Conservation (phyloP, 129 eudicot species). For the Ambrosia artemisiifolia region DNA sequence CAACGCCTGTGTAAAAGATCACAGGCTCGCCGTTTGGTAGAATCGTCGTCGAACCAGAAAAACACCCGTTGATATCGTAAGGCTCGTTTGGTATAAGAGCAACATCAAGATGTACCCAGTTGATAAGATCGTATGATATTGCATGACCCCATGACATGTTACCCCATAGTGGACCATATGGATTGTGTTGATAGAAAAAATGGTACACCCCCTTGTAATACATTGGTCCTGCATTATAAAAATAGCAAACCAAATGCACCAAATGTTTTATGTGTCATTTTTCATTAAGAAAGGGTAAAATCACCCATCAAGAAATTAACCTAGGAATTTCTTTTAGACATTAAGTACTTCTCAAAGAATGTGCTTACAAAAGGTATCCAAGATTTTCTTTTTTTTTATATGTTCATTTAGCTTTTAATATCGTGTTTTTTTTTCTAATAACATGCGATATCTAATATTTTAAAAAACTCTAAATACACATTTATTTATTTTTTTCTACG, state of each 20-base stretch:
- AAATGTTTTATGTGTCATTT: background rate
- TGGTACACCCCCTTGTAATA: slow-evolving; percentile 62
- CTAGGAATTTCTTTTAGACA: background rate
- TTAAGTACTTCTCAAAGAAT: no score
- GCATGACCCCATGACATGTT: slow-evolving; percentile 72
- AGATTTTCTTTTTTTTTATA: no score
- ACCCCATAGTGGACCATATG: slow-evolving; percentile 53
- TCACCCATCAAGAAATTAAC: background rate
- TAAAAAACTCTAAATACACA: no score
- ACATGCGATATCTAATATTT: no score
- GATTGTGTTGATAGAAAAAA: slow-evolving; percentile 73
- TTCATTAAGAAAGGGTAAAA: background rate
- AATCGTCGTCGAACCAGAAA: slow-evolving; percentile 63
- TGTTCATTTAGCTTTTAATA: no score
- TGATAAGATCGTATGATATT: slow-evolving; percentile 53
- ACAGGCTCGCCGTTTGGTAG: slow-evolving; percentile 38
- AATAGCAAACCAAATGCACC: slow-evolving; percentile 8
- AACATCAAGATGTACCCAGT: slow-evolving; percentile 45
- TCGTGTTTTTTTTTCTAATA: no score
- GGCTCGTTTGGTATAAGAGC: slow-evolving; percentile 45
- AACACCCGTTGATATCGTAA: slow-evolving; percentile 53
- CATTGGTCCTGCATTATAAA: slow-evolving; percentile 49
- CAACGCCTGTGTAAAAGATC: slow-evolving; percentile 61
- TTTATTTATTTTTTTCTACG: no score
- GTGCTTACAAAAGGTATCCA: no score